These are phyloP conservation scores for Russula virescens DNA, from an alignment of 768 basidiomycete species.

Conservation along the genomic window DNA sequence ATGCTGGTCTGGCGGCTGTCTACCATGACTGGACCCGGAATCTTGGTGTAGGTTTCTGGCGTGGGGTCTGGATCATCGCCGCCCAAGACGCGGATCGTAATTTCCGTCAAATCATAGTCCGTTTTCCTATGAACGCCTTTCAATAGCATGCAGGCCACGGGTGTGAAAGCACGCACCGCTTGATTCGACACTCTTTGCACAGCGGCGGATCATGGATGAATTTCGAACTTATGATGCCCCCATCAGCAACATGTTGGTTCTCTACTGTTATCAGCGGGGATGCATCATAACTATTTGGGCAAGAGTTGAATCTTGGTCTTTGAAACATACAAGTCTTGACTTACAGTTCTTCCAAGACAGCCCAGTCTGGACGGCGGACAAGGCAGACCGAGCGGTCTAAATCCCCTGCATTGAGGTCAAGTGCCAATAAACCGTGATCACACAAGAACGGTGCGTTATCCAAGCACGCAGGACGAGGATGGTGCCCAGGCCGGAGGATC, in stretches of 20 bases:
- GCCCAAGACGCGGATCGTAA: slow-evolving; percentile 48
- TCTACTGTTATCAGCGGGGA: slow-evolving; percentile 18
- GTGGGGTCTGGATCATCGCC: slow-evolving; percentile 31
- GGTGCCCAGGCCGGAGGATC: slow-evolving; percentile 51
- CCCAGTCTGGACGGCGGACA: slow-evolving; percentile 62
- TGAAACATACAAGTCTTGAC: slow-evolving; percentile 26
- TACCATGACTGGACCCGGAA: slow-evolving; percentile 17
- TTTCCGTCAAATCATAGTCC: slow-evolving; percentile 55
- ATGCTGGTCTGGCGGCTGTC: slow-evolving; percentile 25
- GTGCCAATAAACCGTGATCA: slow-evolving; percentile 52
- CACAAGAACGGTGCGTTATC: slow-evolving; percentile 65
- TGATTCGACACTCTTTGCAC: slow-evolving; percentile 23
- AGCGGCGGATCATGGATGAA: slow-evolving; percentile 28
- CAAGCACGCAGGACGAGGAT: slow-evolving; percentile 51
- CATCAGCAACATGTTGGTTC: slow-evolving; percentile 11
- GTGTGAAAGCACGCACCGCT: slow-evolving; percentile 19
- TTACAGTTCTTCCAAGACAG: slow-evolving; percentile 51
- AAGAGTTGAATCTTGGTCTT: neutral
- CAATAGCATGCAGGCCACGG: neutral
- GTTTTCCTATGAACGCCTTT: slow-evolving; percentile 38
- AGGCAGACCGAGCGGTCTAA: slow-evolving; percentile 51
- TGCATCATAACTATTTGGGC: slow-evolving; percentile 18
- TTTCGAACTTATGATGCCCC: slow-evolving; percentile 23
- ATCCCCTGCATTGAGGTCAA: slow-evolving; percentile 67
- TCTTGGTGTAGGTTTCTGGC: slow-evolving; percentile 28